Evolutionary conservation across 2,329 filamentous ascomycete genomes (phyloP).

Genomic region (Nemania sp.): DNA sequence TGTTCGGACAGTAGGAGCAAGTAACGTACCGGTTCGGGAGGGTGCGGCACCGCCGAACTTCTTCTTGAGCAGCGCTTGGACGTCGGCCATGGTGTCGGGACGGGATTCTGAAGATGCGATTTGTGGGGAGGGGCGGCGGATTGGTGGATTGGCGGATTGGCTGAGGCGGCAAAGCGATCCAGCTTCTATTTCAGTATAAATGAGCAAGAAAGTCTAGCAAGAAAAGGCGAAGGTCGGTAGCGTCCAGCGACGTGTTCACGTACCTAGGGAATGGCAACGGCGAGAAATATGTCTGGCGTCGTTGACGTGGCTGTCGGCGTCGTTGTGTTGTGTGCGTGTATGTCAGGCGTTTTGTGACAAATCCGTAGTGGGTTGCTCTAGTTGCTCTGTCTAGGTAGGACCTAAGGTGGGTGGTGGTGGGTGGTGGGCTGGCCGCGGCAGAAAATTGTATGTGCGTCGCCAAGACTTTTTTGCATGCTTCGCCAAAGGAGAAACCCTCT

Average conservation of each 20-base stretch:
- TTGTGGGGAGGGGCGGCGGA: neutral
- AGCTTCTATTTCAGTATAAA: no score
- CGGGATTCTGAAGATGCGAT: slow-evolving; percentile 17
- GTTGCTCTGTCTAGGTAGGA: no score
- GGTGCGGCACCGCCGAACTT: slow-evolving; percentile 42
- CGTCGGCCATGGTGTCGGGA: slow-evolving; percentile 41
- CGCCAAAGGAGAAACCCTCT: slow-evolving; percentile 41
- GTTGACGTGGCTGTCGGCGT: slow-evolving; percentile 17
- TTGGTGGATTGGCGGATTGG: no score
- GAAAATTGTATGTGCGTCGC: slow-evolving; percentile 40
- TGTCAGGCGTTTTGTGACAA: no score
- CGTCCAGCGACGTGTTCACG: no score
- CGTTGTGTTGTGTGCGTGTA: no score
- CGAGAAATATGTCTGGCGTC: neutral
- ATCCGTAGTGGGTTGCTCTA: slow-evolving; percentile 19
- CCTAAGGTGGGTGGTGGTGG: no score
- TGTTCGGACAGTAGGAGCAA: neutral
- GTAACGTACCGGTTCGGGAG: slow-evolving; percentile 40
- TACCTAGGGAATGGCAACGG: slow-evolving; percentile 16
- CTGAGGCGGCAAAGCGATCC: no score
- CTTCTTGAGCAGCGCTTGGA: slow-evolving; percentile 48
- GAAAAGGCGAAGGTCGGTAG: no score
- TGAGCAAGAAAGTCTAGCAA: no score
- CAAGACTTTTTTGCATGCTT: slow-evolving; percentile 35
- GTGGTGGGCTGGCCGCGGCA: slow-evolving; percentile 23